Evolutionary conservation across 371 early-diverging fungal species (phyloP).

Genomic region (Lichtheimia corymbifera): DNA sequence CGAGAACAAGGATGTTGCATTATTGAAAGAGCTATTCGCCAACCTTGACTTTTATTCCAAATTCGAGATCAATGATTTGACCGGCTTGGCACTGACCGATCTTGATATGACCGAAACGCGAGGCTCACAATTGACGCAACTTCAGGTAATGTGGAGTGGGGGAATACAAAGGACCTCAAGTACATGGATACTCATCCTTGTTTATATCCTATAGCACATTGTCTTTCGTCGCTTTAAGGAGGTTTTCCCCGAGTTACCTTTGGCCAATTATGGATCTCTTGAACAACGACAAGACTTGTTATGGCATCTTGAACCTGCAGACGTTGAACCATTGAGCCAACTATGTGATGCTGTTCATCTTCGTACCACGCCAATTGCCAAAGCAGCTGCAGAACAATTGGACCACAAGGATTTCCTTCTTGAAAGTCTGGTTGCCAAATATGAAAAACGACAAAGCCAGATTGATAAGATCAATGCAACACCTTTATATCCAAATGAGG

Average conservation of each 20-base stretch:
- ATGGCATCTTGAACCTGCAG: constrained; percentile 59
- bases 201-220: constrained; percentile 28
- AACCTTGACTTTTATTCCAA: constrained; percentile 67
- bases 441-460: constrained; percentile 65
- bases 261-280: constrained; percentile 73
- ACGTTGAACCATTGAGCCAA: constrained; percentile 40
- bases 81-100: constrained; percentile 73
- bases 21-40: constrained; percentile 64
- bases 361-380: constrained; percentile 40
- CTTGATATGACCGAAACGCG: constrained; percentile 65
- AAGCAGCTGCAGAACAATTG: constrained; percentile 20
- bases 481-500: constrained; percentile 87
- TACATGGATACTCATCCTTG: not conserved
- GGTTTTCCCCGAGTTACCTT: constrained; percentile 69
- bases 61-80: constrained; percentile 84
- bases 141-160: constrained; percentile 49
- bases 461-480: constrained; percentile 67
- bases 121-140: constrained; percentile 55
- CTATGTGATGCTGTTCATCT: constrained; percentile 63
- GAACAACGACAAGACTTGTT: constrained; percentile 54
- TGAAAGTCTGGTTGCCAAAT: constrained; percentile 58
- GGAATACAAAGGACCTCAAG: constrained; percentile 22
- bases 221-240: constrained; percentile 69
- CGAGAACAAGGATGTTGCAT: constrained; percentile 37
- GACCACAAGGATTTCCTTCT: constrained; percentile 50